Evolutionary conservation across 106 monocot genomes (phyloP), one percentile per base, ranked within the genome.

Genomic region (Allium cepa): DNA sequence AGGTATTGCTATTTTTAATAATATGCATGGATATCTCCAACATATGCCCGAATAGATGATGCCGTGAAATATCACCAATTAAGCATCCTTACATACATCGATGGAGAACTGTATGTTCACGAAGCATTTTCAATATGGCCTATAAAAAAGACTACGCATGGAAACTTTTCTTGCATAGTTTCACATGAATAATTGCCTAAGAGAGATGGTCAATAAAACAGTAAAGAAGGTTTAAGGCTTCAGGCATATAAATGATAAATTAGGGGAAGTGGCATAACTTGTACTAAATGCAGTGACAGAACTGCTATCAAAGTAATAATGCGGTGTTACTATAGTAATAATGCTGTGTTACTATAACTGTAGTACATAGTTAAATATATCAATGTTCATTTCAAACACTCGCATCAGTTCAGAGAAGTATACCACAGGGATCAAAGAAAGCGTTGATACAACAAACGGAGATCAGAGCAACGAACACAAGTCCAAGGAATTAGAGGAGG

Each of bases 401-500:
- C 22, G 51, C 50, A 66, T 22, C 17, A 50, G 12, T 50, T 22
- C 0, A 26, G 46, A n/a, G 17, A 66, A 22, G 48, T 18, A 17
- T 26, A 16, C 51, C 8, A 50, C 49, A 11, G 57, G 46, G 62
- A 45, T 28, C 71, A 96, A 22, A 79, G 88, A 59, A 75, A 88
- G 49, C 78, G 83, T 49, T 80, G 88, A 80, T 92, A 92, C 17
- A 92, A 78, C 58, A 63, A 75, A 46, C 89, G 74, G 49, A 97
- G 86, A 80, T 92, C 92, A 53, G 83, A 75, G 79, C 92, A 97
- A 63, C 88, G 79, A 63, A 87, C 52, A 74, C 96, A 97, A 2
- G 96, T 97, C 96, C 96, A 97, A n/a, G 92, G 92, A 72, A 79
- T 50, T 71, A 86, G 63, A 60, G 96, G 96, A 74, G 96, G 96